Percentiles rank a stretch among this genome's conserved stretches.
These are phyloP conservation scores for Ophiosphaerella herpotricha DNA, from an alignment of 2,329 filamentous ascomycete species.

Conservation along the genomic window DNA sequence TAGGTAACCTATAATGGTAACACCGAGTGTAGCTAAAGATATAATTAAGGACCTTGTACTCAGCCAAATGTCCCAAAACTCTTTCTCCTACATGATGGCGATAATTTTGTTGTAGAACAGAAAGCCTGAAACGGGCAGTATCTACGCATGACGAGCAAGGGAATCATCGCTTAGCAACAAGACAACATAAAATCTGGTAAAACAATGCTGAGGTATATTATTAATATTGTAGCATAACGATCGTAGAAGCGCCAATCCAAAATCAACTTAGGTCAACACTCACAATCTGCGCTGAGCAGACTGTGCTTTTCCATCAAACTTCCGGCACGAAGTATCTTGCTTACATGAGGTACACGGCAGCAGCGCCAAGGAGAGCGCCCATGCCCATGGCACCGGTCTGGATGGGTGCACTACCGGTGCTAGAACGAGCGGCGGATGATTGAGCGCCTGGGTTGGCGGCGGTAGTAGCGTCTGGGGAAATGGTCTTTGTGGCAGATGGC, in stretches of 20 bases:
- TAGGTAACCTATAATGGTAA: too few relatives aligned
- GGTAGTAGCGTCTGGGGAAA: constrained; percentile 41
- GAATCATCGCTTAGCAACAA: too few relatives aligned
- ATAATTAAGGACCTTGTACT: too few relatives aligned
- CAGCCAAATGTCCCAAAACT: too few relatives aligned
- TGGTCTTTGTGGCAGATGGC: constrained; percentile 50
- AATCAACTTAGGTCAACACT: background rate
- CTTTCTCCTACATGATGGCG: too few relatives aligned
- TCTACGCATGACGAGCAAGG: too few relatives aligned
- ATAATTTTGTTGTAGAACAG: too few relatives aligned
- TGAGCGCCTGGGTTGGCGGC: constrained; percentile 16
- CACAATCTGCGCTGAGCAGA: background rate
- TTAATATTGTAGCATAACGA: constrained; percentile 6
- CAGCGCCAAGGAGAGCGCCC: constrained; percentile 54
- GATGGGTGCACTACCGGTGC: constrained; percentile 30
- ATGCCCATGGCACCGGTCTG: constrained; percentile 51
- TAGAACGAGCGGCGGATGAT: constrained; percentile 26
- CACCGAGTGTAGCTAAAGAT: too few relatives aligned
- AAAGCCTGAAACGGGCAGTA: too few relatives aligned
- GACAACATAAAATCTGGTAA: background rate
- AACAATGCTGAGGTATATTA: constrained; percentile 4
- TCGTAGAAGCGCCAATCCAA: background rate
- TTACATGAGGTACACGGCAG: constrained; percentile 40
- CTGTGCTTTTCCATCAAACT: background rate
- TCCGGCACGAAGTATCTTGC: too few relatives aligned